Percentiles rank a stretch among this genome's conserved stretches.
Conservation (phyloP, 2,329 filamentous ascomycete genomes). For the Pyricularia grisea region DNA sequence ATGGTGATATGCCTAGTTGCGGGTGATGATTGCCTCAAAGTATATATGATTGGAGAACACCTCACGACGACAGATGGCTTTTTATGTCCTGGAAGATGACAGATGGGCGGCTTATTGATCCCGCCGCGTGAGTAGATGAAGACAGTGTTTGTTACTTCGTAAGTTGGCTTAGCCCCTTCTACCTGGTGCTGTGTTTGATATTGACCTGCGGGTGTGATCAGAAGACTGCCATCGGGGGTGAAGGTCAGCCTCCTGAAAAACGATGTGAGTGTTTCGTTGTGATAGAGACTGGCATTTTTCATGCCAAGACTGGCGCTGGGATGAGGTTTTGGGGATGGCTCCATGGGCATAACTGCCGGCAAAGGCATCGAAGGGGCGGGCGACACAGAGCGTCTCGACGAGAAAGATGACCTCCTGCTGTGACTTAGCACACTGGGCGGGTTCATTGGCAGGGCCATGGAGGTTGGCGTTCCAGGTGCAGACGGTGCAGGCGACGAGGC, state of each 20-base stretch:
- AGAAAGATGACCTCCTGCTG: constrained; percentile 91
- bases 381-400: constrained; percentile 76
- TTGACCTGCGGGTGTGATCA: constrained; percentile 91
- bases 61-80: constrained; percentile 94
- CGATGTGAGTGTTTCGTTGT: constrained; percentile 92
- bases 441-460: constrained; percentile 88
- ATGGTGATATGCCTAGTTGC: constrained; percentile 85
- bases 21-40: constrained; percentile 57
- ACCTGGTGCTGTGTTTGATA: constrained; percentile 71
- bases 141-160: constrained; percentile 92
- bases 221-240: constrained; percentile 85
- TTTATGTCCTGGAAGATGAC: constrained; percentile 92
- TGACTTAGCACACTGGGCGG: constrained; percentile 82
- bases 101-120: constrained; percentile 92
- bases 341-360: constrained; percentile 90
- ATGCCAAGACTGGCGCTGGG: constrained; percentile 49
- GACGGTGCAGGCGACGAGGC: constrained; percentile 81
- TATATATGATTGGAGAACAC: constrained; percentile 87
- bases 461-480: constrained; percentile 87
- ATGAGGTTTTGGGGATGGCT: constrained; percentile 74
- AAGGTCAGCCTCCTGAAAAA: constrained; percentile 94
- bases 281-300: constrained; percentile 84
- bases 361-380: constrained; percentile 89
- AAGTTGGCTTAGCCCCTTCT: constrained; percentile 58
- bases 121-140: constrained; percentile 96